Base-by-base conservation (phyloP, 352 stramenopile genomes). In the Pythium guiyangense region DNA sequence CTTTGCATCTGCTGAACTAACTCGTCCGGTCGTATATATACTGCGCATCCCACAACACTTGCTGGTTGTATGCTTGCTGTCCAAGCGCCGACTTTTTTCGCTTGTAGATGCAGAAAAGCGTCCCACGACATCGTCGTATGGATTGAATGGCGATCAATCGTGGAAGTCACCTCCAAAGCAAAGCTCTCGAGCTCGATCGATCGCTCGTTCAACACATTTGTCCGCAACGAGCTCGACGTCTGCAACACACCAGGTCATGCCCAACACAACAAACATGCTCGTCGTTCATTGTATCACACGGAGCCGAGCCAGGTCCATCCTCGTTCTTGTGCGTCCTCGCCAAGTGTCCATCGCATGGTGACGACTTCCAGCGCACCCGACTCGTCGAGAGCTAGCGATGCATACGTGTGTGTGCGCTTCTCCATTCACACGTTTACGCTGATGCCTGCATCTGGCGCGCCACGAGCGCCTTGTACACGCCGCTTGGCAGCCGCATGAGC, bases 401-500 rank as follows among this genome's bases (percentile, higher is more conserved):
- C 37, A 5, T 43, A 18, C 9, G 37, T 18, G 1, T 1, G 22
- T n/a, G 37, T 42, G 15, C 1, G 4, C 29, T 34, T 10, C 12
- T 43, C 37, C 4, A 43, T 18, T 6, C 37, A 42, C 37, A 42
- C 37, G 4, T 9, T 34, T 55, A 55, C 35, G 49, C 20, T 4
- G 12, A 20, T 8, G 25, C 50, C 17, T 31, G 44, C 50, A 55
- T 39, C 37, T 59, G 52, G n/a, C 52, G 57, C 39, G 52, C 54
- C 1, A 72, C 57, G 47, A 73, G 31, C 34, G 63, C 40, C 31
- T 46, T 52, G 44, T 63, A 63, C 49, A 59, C 43, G 42, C 57
- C 59, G 14, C 54, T 64, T 50, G 26, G 25, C 54, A 71, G 64
- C 27, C 46, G 17, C 44, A 77, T 55, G n/a, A 82, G 35, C 47